A percentile compares a stretch with the other conserved stretches of the same genome.
phyloP scores from a whole-genome alignment of 2,329 filamentous ascomycete genomes.

The Fusarium sp. region DNA sequence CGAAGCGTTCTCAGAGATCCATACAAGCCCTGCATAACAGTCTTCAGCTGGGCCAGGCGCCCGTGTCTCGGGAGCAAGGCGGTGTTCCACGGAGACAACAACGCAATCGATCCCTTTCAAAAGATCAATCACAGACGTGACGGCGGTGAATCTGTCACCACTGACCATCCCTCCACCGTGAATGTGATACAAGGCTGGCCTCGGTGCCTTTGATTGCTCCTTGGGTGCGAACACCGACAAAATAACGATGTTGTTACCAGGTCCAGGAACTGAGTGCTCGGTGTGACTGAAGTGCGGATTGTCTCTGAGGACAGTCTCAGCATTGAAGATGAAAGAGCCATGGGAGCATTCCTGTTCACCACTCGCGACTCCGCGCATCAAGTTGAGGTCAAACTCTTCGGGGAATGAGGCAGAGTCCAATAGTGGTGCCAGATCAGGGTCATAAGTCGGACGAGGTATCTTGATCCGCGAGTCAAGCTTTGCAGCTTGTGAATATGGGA shows the following conservation, averaged over 20 bases:
- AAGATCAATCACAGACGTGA: background rate
- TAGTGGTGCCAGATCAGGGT: background rate
- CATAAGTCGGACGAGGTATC: background rate
- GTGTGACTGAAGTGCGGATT: background rate
- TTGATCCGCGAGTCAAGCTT: slow-evolving; percentile 3
- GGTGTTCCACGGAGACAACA: background rate
- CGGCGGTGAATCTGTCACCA: background rate
- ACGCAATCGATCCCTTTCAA: background rate
- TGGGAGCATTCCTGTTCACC: background rate
- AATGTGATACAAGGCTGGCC: slow-evolving; percentile 1
- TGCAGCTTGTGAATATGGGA: slow-evolving; percentile 2
- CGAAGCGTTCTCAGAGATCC: background rate
- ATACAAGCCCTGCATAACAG: background rate
- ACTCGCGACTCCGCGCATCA: slow-evolving; percentile 1
- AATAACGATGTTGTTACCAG: background rate
- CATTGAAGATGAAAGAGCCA: slow-evolving; percentile 1
- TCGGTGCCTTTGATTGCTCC: background rate
- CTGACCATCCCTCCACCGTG: slow-evolving; percentile 1
- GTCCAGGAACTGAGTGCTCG: background rate
- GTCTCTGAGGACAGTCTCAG: background rate
- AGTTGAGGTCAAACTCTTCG: background rate
- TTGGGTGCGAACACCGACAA: background rate
- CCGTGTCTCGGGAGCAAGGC: background rate
- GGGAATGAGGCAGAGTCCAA: slow-evolving; percentile 1
- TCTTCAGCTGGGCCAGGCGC: background rate